Percentiles rank a stretch among this genome's conserved stretches.
Conservation (phyloP, 306 rosid genomes). For the Potentilla sterilis region DNA sequence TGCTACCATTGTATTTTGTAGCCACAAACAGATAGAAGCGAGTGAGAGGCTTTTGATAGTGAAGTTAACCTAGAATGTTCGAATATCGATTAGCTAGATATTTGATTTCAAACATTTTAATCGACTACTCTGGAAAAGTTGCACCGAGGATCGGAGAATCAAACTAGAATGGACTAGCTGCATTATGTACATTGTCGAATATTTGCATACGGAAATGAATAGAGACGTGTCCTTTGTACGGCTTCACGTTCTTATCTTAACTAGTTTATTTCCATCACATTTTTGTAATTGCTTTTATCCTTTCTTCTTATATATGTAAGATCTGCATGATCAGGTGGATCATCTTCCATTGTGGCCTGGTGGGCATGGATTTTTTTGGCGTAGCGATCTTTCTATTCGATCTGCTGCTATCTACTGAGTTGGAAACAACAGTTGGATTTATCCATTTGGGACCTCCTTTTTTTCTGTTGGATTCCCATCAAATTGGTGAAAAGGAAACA, state of each 20-base stretch:
- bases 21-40: not conserved
- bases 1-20: not conserved
- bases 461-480: conserved; percentile 42
- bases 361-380: not conserved
- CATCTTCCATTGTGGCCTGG: conserved; percentile 4
- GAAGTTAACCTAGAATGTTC: conserved; percentile 42
- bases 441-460: conserved; percentile 64
- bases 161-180: not conserved
- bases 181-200: not conserved
- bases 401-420: conserved; percentile 23
- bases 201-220: conserved; percentile 29
- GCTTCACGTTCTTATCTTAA: conserved; percentile 24
- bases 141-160: not conserved
- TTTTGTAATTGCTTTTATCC: not conserved
- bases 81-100: conserved; percentile 32
- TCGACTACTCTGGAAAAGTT: conserved; percentile 12
- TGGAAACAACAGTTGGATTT: conserved; percentile 52
- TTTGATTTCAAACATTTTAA: conserved; percentile 27
- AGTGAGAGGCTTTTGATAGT: conserved; percentile 17
- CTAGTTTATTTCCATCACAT: not conserved
- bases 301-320: not conserved
- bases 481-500: conserved; percentile 25
- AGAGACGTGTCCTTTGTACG: conserved; percentile 61
- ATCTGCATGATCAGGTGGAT: not conserved
- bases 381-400: not conserved